These are phyloP conservation scores for Naumovozyma dairenensis DNA, from an alignment of 805 yeast species.

Conservation along the genomic window DNA sequence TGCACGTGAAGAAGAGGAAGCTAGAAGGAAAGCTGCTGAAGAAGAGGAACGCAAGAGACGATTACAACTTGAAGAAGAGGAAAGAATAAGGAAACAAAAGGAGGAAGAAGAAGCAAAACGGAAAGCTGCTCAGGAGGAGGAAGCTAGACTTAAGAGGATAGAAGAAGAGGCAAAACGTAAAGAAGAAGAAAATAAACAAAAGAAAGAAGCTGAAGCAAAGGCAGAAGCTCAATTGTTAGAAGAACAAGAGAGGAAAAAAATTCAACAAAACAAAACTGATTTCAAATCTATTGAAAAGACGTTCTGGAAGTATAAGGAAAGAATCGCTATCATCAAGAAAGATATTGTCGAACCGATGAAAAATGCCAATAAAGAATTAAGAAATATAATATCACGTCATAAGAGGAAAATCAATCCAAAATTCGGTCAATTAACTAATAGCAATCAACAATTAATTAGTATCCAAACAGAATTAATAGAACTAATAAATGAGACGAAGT, in stretches of 20 bases:
- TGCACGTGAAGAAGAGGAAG: conserved; percentile 8
- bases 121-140: conserved; percentile 7
- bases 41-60: conserved; percentile 8
- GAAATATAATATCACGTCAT: conserved; percentile 45
- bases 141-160: conserved; percentile 8
- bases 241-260: conserved; percentile 9
- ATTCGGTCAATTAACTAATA: conserved; percentile 83
- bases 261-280: conserved; percentile 15
- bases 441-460: conserved; percentile 45
- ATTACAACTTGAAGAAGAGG: conserved; percentile 3
- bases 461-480: conserved; percentile 43
- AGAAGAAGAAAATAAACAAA: conserved; percentile 23
- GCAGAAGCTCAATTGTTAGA: conserved; percentile 17
- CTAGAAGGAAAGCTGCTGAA: not conserved
- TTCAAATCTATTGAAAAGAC: conserved; percentile 32
- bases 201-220: conserved; percentile 11
- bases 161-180: conserved; percentile 11
- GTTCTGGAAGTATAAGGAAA: conserved; percentile 40
- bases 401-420: conserved; percentile 77
- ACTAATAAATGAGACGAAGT: conserved; percentile 40
- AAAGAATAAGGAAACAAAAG: conserved; percentile 10
- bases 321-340: conserved; percentile 48
- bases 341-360: conserved; percentile 49
- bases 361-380: conserved; percentile 38
- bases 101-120: conserved; percentile 10